Evolutionary conservation across 2,329 filamentous ascomycete genomes (phyloP), one percentile per base, ranked within the genome.

Genomic region (Phaeoacremonium minimum): DNA sequence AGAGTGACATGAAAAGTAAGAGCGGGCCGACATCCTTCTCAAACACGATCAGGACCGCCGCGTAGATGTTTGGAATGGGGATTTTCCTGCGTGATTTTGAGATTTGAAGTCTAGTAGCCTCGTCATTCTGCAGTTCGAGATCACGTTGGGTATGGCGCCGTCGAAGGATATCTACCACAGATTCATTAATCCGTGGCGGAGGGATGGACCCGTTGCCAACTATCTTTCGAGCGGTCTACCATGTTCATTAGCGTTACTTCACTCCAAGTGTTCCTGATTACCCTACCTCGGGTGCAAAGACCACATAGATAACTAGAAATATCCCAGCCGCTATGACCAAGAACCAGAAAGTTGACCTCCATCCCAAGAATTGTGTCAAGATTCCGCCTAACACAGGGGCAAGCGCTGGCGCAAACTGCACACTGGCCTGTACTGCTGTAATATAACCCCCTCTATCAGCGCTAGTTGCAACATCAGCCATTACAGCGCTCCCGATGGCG

Each of bases 331-430:
- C 45, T 28, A 77, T 73, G 6, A 64, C 55, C n/a, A 80, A 50
- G 31, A 76, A 75, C 71, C 73, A 78, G 46, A 79, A 79, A 11
- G 70, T 69, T 17, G 63, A 65, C 34, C 66, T 57, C 75, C 75
- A 80, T 4, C 71, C 71, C 1, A 72, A 54, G 36, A 61, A 72
- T 37, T 74, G 60, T 7, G 62, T 61, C 16, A 80, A 50, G 2
- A 75, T 45, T 3, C 75, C 76, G 5, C 75, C 74, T 6, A 79
- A 50, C 4, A 77, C 62, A 0, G 77, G 75, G 0, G 67, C 63
- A 19, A 67, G 34, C 1, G 58, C 55, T 6, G 60, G 58, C 5
- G 50, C 60, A 29, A 79, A 49, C 5, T 73, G 61, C 3, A 60
- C 45, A 30, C 60, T 67, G 20, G 58, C 56, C 39, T 62, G 65